phyloP scores from a whole-genome alignment of 768 basidiomycete species.

The Tephrocybe sp. region DNA sequence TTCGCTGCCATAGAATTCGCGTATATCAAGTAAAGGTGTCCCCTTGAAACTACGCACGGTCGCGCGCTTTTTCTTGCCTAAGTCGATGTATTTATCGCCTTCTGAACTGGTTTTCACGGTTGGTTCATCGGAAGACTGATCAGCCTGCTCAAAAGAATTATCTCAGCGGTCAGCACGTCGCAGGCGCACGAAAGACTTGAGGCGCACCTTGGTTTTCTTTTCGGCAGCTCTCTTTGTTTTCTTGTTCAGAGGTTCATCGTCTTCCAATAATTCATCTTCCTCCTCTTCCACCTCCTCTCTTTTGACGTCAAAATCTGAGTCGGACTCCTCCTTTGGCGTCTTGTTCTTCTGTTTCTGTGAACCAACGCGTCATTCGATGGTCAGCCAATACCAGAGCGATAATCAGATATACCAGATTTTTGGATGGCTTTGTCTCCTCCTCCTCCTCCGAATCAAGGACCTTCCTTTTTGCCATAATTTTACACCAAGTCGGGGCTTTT shows the following conservation, averaged over 20 bases:
- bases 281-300: constrained; percentile 16
- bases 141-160: constrained; percentile 3
- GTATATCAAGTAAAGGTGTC: constrained; percentile 59
- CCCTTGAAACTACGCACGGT: constrained; percentile 54
- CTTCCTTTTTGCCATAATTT: constrained; percentile 28
- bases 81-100: constrained; percentile 57
- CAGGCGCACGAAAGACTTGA: not conserved
- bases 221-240: constrained; percentile 28
- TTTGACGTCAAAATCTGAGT: constrained; percentile 14
- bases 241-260: constrained; percentile 23
- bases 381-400: not conserved
- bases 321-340: constrained; percentile 10
- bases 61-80: constrained; percentile 72
- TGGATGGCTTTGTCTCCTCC: constrained; percentile 1
- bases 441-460: constrained; percentile 11
- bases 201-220: not conserved
- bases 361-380: constrained; percentile 3
- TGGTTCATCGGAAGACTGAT: constrained; percentile 19
- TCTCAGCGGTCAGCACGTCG: not conserved
- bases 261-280: not conserved
- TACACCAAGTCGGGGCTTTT: not conserved
- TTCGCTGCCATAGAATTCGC: constrained; percentile 61
- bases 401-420: constrained; percentile 3
- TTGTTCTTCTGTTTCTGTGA: constrained; percentile 6
- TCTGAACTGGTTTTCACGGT: constrained; percentile 24